Evolutionary conservation across 345 rosid species (phyloP).

Genomic region (Eucalyptus guilfoylei): DNA sequence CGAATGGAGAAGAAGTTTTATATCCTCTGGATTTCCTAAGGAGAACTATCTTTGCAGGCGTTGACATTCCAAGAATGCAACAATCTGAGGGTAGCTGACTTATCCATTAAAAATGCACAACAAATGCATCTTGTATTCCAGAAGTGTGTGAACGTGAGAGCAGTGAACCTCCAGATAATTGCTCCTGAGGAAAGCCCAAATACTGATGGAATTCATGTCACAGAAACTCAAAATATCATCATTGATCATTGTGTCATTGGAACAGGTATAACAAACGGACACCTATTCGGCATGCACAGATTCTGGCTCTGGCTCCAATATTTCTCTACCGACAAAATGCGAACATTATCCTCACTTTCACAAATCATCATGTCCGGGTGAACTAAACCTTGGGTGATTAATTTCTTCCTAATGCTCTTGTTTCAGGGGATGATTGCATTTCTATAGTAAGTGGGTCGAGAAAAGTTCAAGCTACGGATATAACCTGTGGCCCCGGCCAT

Average conservation of each 20-base stretch:
- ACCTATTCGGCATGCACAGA: neutral
- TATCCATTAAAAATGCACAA: conserved; percentile 60
- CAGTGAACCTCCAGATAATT: conserved; percentile 30
- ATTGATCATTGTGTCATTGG: conserved; percentile 41
- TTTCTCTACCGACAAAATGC: neutral
- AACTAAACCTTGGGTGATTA: neutral
- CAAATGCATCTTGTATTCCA: conserved; percentile 67
- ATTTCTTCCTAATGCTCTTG: neutral
- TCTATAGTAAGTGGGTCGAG: conserved; percentile 86
- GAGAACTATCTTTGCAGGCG: conserved; percentile 31
- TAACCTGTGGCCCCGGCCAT: conserved; percentile 91
- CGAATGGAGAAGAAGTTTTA: neutral
- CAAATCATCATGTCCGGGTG: neutral
- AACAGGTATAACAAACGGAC: conserved; percentile 35
- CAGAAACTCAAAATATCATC: conserved; percentile 42
- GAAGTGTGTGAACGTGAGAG: conserved; percentile 40
- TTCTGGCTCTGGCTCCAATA: neutral
- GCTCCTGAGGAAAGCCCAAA: conserved; percentile 86
- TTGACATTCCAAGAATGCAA: conserved; percentile 51
- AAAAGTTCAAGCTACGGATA: conserved; percentile 54
- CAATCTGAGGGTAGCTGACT: conserved; percentile 33
- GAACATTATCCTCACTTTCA: neutral
- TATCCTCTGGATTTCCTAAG: neutral
- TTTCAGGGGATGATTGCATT: conserved; percentile 88
- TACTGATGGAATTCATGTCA: conserved; percentile 85